phyloP scores from a whole-genome alignment of 106 monocot species.

The Ottelia alismoides region DNA sequence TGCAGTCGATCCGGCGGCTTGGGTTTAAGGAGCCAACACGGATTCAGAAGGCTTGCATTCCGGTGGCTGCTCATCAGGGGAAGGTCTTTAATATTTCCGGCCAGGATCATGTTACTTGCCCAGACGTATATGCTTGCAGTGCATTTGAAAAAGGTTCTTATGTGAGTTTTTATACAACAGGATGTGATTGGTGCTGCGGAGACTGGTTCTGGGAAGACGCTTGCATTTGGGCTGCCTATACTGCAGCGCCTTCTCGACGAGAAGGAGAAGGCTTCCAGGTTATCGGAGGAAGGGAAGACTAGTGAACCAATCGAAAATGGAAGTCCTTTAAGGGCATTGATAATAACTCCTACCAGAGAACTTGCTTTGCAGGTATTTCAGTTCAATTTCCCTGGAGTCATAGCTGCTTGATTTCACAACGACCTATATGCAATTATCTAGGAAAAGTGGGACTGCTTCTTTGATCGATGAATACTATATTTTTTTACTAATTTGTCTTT shows the following conservation, averaged over 20 bases:
- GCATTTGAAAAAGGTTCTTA: too few species aligned
- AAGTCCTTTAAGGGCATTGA: constrained; percentile 59
- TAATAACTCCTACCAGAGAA: constrained; percentile 93
- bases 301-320: constrained; percentile 8
- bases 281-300: constrained; percentile 13
- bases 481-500: too few species aligned
- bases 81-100: too few species aligned
- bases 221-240: constrained; percentile 95
- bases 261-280: constrained; percentile 42
- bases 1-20: constrained; percentile 67
- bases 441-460: too few species aligned
- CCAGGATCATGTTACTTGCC: too few species aligned
- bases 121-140: too few species aligned
- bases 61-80: constrained; percentile 83
- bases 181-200: constrained; percentile 99
- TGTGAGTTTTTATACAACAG: constrained; percentile 18
- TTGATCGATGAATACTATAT: too few species aligned
- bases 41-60: constrained; percentile 91
- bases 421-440: too few species aligned
- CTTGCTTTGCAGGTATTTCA: constrained; percentile 85
- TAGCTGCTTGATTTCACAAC: too few species aligned
- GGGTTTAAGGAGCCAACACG: constrained; percentile 95
- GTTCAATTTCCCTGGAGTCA: too few species aligned
- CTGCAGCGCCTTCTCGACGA: constrained; percentile 91
- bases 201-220: constrained; percentile 97